Evolutionary conservation across 352 stramenopile species (phyloP).

Genomic region (Nothophytophthora sp.): DNA sequence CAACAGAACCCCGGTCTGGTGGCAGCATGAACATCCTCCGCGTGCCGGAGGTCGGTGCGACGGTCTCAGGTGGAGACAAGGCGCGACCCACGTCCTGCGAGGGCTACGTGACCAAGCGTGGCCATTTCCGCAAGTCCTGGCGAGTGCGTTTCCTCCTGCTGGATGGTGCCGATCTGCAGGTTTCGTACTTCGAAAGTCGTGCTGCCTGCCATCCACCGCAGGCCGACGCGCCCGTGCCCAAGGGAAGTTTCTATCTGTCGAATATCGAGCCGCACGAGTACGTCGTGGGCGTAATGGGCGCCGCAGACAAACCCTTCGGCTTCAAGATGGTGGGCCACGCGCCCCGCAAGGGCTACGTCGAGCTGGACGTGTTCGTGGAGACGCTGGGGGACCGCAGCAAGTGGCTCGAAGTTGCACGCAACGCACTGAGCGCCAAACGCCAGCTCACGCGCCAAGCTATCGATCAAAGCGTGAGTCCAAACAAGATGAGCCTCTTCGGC

Average conservation of each 20-base stretch:
- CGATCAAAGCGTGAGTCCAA: slow-evolving; percentile 31
- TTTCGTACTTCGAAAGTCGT: slow-evolving; percentile 81
- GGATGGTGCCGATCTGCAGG: slow-evolving; percentile 63
- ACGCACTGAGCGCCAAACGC: slow-evolving; percentile 59
- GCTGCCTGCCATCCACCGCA: slow-evolving; percentile 36
- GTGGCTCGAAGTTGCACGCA: slow-evolving; percentile 81
- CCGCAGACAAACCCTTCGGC: slow-evolving; percentile 73
- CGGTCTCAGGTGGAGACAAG: slow-evolving; percentile 24
- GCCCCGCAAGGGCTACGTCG: slow-evolving; percentile 70
- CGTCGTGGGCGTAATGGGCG: slow-evolving; percentile 63
- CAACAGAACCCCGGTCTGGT: background rate
- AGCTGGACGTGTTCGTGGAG: slow-evolving; percentile 84
- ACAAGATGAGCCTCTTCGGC: slow-evolving; percentile 59
- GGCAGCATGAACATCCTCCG: slow-evolving; percentile 63
- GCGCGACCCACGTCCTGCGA: slow-evolving; percentile 75
- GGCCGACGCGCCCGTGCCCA: slow-evolving; percentile 24
- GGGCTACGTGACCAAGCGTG: slow-evolving; percentile 87
- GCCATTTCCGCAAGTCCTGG: slow-evolving; percentile 86
- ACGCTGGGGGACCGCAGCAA: slow-evolving; percentile 61
- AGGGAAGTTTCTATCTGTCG: slow-evolving; percentile 78
- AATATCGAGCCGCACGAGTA: slow-evolving; percentile 84
- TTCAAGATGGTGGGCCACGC: slow-evolving; percentile 88
- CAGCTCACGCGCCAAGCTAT: slow-evolving; percentile 40
- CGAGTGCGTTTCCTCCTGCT: slow-evolving; percentile 78
- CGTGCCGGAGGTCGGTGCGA: slow-evolving; percentile 26